Evolutionary conservation across 2,329 filamentous ascomycete species (phyloP), one percentile per base, ranked within the genome.

Genomic region (Cladosporium oxysporum): DNA sequence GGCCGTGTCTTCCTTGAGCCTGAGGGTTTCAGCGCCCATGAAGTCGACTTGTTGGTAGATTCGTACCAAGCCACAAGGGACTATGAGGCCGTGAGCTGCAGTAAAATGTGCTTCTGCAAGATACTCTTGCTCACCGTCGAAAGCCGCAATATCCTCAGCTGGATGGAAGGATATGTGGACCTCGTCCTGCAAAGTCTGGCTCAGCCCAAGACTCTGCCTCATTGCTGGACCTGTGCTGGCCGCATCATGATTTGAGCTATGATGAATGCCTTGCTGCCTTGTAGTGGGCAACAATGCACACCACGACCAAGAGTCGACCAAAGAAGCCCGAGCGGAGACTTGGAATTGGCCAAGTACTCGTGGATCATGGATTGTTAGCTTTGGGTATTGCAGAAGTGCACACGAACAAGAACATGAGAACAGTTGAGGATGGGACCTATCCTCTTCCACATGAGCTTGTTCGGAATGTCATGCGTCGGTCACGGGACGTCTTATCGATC

Each of bases 171-270:
- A 33, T 58, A 58, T 12, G 33, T 58, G 5, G 33, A 41, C 11
- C n/a, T 58, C n/a, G 31, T 58, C n/a, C 18, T 55, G 8, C 28
- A 29, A 28, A 29, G 23, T 31, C 26, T 33, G 1, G 7, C 5
- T 21, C 28, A 53, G 16, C 1, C 1, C 50, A 53, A 33, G 3
- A 10, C 6, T 28, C 26, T 12, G 53, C 31, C 21, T 21, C 21
- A 58, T 33, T 58, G 55, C 33, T 58, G 55, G 55, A 58, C 55
- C 1, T 58, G 55, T 16, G 52, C 52, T 23, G 18, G 52, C 18
- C 28, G n/a, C 18, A n/a, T 12, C n/a, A 14, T 33, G 29, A 23
- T 55, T 10, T 55, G 52, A 55, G 52, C 12, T 29, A 10, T 12
- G 1, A 6, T 4, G 28, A 31, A 14, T 33, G 52, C 28, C 18